Evolutionary conservation across 1,284 basidiomycete species (phyloP).

Genomic region (Sanguinoderma infundibulare): DNA sequence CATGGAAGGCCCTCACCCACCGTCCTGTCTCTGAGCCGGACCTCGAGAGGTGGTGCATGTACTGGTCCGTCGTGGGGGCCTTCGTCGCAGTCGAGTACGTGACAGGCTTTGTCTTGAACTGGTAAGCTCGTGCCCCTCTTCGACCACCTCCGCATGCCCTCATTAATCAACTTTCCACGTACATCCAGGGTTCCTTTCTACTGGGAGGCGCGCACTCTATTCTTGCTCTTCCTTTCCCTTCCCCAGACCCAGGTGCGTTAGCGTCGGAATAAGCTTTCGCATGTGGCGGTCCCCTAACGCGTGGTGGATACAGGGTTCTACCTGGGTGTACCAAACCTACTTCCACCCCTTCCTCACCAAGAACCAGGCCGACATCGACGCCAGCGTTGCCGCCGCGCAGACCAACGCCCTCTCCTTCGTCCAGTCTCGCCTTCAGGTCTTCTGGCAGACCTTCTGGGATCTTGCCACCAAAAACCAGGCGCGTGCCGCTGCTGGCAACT

Average conservation of each 20-base stretch:
- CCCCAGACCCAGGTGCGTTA: conserved; percentile 71
- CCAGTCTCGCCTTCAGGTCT: conserved; percentile 48
- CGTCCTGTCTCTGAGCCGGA: conserved; percentile 61
- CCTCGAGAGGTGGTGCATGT: conserved; percentile 60
- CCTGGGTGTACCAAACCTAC: conserved; percentile 69
- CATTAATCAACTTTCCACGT: background rate
- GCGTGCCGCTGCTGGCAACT: conserved; percentile 3
- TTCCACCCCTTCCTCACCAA: conserved; percentile 68
- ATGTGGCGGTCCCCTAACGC: background rate
- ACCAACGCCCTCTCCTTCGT: conserved; percentile 55
- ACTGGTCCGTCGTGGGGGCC: conserved; percentile 67
- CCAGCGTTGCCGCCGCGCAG: conserved; percentile 59
- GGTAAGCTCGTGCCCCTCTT: conserved; percentile 47
- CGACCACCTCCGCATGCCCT: background rate
- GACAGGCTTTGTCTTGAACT: conserved; percentile 71
- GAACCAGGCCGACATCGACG: conserved; percentile 73
- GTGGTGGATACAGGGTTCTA: conserved; percentile 59
- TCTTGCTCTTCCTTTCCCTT: conserved; percentile 75
- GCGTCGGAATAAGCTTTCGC: background rate
- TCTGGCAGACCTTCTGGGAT: conserved; percentile 52
- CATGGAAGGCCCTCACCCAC: conserved; percentile 68
- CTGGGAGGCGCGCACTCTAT: conserved; percentile 71
- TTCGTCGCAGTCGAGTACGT: conserved; percentile 73
- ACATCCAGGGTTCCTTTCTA: conserved; percentile 77
- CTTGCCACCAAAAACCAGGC: conserved; percentile 44